These are phyloP conservation scores for Solanum chmielewskii DNA, from an alignment of 257 asterid species.

Conservation along the genomic window DNA sequence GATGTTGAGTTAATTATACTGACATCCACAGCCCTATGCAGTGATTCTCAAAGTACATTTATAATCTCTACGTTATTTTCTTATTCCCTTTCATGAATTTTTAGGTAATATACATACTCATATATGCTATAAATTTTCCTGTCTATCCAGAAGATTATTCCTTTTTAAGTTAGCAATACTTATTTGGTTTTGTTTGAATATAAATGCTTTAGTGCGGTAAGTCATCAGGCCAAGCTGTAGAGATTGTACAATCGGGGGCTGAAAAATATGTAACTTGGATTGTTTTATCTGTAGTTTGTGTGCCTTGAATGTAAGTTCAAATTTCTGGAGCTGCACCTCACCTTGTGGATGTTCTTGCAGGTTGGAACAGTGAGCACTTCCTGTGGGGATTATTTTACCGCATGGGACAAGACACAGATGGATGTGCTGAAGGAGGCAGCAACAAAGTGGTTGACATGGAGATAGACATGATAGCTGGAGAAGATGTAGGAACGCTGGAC, in stretches of 20 bases:
- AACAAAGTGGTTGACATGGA: neutral
- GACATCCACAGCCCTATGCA: conserved; percentile 35
- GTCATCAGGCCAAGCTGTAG: neutral
- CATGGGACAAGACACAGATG: neutral
- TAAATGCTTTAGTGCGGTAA: neutral
- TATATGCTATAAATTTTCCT: neutral
- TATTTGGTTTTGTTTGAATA: neutral
- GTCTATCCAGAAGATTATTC: neutral
- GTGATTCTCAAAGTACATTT: conserved; percentile 37
- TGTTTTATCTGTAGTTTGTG: neutral
- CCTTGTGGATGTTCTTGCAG: neutral
- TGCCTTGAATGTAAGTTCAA: neutral
- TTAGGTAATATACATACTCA: neutral
- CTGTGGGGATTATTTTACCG: neutral
- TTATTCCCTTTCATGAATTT: neutral
- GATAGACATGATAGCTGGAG: neutral
- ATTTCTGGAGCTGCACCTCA: neutral
- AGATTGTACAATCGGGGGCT: neutral
- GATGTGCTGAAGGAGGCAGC: neutral
- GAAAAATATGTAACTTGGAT: neutral
- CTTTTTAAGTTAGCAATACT: neutral
- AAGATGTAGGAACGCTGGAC: neutral
- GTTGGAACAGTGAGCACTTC: neutral
- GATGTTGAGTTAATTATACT: conserved; percentile 54
- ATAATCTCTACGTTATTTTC: neutral